Base-by-base conservation (phyloP, 345 rosid species). In the Mangifera indica region DNA sequence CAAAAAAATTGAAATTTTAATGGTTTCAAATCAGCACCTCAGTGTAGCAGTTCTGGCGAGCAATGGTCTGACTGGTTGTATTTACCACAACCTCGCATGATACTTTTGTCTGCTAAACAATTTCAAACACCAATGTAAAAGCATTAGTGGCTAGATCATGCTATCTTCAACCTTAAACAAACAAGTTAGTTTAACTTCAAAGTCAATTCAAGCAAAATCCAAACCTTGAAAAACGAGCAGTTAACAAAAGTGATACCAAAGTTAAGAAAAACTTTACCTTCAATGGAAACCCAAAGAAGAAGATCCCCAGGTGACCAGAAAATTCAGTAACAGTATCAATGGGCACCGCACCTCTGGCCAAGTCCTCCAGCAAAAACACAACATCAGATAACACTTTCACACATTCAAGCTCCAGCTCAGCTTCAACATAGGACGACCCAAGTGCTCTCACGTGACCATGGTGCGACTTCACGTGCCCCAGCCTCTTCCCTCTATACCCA, bases 391-490 rank as follows among this genome's bases (percentile, higher is more conserved):
- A 70, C 74, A 91, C 82, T 65, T 80, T 71, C 22, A 90, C 85
- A 73, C 92, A 88, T 15, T 77, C 66, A 25, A 94, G 68, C 67
- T 88, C 85, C 71, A 93, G 78, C 76, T 83, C 86, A 10, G 92
- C 97, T 37, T 87, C 85, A 52, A 91, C 74, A 55, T 77, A 87
- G 60, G 97, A 87, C 61, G 91, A 83, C 1, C 86, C 86, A 6
- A 82, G 61, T 18, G 97, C 93, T 72, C 69, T 74, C 79, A 94
- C 91, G 76, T 84, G 94, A 0, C 90, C 91, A 0, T 74, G 75
- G 14, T 76, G 69, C 0, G 90, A 83, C 67, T 55, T 83, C 87
- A 86, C 94, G 78, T 84, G 90, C 32, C 97, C 97, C 70, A 91
- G 77, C 84, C 74, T 77, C 78, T 87, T 87, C 74, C 96, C 96